phyloP scores from a whole-genome alignment of 1,284 basidiomycete genomes.

The Cronartium quercuum region DNA sequence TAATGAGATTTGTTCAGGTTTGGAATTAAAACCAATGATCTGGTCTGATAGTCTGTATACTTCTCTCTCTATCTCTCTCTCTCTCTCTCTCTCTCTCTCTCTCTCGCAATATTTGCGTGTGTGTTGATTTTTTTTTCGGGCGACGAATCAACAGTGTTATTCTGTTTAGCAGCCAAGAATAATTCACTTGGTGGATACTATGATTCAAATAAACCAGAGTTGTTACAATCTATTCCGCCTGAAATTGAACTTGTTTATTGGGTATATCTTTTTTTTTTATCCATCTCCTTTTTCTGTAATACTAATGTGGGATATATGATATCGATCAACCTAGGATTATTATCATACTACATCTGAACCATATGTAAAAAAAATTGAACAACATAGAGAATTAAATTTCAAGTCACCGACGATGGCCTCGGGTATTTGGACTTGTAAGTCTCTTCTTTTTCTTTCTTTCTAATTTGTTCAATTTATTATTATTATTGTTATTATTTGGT shows the following conservation, averaged over 20 bases:
- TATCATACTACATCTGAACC: constrained; percentile 46
- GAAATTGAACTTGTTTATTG: constrained; percentile 48
- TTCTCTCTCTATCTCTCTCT: background rate
- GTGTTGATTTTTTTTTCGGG: background rate
- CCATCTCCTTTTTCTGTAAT: background rate
- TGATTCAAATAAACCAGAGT: constrained; percentile 43
- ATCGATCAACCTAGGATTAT: constrained; percentile 38
- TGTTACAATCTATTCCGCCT: constrained; percentile 45
- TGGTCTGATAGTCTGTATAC: constrained; percentile 47
- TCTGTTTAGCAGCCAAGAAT: constrained; percentile 50
- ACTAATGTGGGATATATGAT: background rate
- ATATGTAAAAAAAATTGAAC: constrained; percentile 48
- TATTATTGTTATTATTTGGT: background rate
- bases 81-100: too few species aligned
- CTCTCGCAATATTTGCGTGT: background rate
- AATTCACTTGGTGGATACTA: constrained; percentile 50
- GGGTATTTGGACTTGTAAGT: constrained; percentile 50
- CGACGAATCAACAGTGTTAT: constrained; percentile 45
- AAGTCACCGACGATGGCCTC: constrained; percentile 49
- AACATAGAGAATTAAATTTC: constrained; percentile 47
- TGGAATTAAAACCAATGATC: constrained; percentile 49
- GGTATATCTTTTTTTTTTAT: constrained; percentile 16
- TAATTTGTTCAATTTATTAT: background rate
- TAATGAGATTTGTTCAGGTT: constrained; percentile 45
- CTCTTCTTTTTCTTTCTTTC: background rate